phyloP scores from a whole-genome alignment of 2,329 filamentous ascomycete species.

The Diaporthe sp. region DNA sequence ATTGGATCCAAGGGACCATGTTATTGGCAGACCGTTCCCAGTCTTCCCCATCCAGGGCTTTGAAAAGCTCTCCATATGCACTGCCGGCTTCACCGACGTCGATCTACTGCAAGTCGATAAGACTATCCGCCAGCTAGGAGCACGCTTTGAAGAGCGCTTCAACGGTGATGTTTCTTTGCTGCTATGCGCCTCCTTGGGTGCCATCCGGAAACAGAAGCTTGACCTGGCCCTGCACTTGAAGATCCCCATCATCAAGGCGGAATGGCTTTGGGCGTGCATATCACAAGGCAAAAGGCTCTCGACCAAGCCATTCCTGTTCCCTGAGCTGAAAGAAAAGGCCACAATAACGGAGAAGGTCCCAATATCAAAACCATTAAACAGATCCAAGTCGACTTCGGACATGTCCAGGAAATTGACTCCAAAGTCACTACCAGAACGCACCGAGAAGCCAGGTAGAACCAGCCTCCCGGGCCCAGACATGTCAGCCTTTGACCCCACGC shows the following conservation, averaged over 20 bases:
- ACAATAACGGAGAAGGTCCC: constrained; percentile 25
- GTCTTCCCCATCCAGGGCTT: constrained; percentile 78
- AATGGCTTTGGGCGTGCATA: constrained; percentile 90
- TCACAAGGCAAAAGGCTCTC: constrained; percentile 61
- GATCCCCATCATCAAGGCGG: constrained; percentile 82
- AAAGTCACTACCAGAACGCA: constrained; percentile 21
- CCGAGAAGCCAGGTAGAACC: constrained; percentile 14
- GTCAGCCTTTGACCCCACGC: constrained; percentile 33
- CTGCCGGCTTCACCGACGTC: constrained; percentile 84
- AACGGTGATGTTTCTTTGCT: constrained; percentile 79
- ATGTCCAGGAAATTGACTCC: constrained; percentile 29
- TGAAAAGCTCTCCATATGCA: constrained; percentile 76
- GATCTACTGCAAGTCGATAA: constrained; percentile 88
- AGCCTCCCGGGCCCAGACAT: constrained; percentile 32
- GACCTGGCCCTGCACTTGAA: constrained; percentile 78
- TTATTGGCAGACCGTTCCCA: constrained; percentile 81
- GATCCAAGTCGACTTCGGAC: constrained; percentile 32
- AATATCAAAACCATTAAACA: constrained; percentile 23
- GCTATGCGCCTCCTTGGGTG: constrained; percentile 71
- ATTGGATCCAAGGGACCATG: constrained; percentile 72
- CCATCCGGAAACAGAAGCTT: constrained; percentile 79
- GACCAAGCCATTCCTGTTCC: constrained; percentile 58
- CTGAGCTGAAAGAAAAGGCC: constrained; percentile 52
- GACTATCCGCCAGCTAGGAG: constrained; percentile 80
- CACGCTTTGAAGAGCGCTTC: constrained; percentile 82